phyloP scores from a whole-genome alignment of 208 protist species.

The Trichomonas vaginalis region DNA sequence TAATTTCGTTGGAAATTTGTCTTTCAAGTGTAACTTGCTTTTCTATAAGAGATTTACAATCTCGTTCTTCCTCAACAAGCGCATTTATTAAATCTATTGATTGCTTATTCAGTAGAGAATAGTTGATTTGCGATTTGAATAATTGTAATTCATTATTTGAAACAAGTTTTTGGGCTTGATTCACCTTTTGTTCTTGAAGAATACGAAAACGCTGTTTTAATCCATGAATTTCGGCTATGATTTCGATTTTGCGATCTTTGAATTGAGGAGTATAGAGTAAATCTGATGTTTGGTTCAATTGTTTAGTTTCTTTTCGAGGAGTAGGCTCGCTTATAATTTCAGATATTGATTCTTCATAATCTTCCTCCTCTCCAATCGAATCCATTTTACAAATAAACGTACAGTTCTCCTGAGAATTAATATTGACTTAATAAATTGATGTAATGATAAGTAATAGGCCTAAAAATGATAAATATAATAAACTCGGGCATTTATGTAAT shows the following conservation, averaged over 20 bases:
- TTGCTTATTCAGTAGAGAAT: not conserved
- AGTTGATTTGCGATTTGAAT: not conserved
- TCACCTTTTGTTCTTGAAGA: not conserved
- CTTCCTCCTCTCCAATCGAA: not conserved
- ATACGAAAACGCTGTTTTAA: not conserved
- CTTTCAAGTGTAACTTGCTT: not conserved
- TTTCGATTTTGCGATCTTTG: not conserved
- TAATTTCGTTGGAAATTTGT: not conserved
- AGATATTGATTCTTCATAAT: not conserved
- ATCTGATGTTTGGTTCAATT: not conserved
- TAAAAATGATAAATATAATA: no score
- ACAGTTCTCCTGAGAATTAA: no score
- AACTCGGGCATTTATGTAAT: no score
- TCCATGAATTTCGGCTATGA: not conserved
- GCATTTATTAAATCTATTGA: not conserved
- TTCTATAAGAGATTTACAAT: not conserved
- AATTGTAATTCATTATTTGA: not conserved
- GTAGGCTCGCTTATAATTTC: not conserved
- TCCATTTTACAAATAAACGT: not conserved
- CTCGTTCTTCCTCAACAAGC: not conserved
- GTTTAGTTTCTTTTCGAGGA: not conserved
- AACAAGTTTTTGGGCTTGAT: not conserved
- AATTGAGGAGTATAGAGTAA: not conserved
- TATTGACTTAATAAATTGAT: no score
- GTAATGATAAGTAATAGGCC: no score